These are phyloP conservation scores for Malassezia obtusa DNA, from an alignment of 1,284 basidiomycete species.

Conservation along the genomic window DNA sequence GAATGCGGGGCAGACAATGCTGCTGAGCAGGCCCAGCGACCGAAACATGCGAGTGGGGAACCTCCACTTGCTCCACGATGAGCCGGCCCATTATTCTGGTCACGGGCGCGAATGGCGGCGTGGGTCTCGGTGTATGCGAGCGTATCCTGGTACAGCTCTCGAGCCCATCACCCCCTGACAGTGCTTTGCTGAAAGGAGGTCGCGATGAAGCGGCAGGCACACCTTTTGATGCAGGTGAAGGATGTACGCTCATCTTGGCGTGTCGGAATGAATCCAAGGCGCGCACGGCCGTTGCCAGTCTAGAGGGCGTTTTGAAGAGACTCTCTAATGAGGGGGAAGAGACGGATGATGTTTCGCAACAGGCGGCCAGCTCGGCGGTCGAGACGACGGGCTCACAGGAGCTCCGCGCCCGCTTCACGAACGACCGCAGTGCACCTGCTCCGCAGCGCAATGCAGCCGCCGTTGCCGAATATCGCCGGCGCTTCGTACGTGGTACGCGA, in stretches of 20 bases:
- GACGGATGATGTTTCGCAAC: neutral
- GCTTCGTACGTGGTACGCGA: conserved; percentile 35
- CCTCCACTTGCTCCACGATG: conserved; percentile 10
- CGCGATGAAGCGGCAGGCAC: conserved; percentile 22
- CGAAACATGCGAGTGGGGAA: conserved; percentile 25
- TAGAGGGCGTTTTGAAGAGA: conserved; percentile 29
- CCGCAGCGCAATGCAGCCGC: conserved; percentile 28
- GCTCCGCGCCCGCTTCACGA: conserved; percentile 15
- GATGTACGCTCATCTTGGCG: conserved; percentile 44
- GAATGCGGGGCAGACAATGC: conserved; percentile 30
- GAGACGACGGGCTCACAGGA: conserved; percentile 26
- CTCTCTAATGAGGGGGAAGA: conserved; percentile 9
- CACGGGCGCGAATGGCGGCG: conserved; percentile 44
- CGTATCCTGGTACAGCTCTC: conserved; percentile 46
- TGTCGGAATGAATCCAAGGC: conserved; percentile 47
- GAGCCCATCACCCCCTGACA: conserved; percentile 32
- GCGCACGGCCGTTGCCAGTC: conserved; percentile 33
- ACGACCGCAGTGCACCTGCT: conserved; percentile 9
- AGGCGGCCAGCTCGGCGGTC: conserved; percentile 16
- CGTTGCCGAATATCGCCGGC: conserved; percentile 30
- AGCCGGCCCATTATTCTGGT: conserved; percentile 40
- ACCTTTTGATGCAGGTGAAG: conserved; percentile 42
- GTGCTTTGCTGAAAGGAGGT: conserved; percentile 5
- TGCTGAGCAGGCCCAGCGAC: conserved; percentile 24
- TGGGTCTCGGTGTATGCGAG: conserved; percentile 46